phyloP scores from a whole-genome alignment of 371 early-diverging fungal species.

The Mucor circinelloides region DNA sequence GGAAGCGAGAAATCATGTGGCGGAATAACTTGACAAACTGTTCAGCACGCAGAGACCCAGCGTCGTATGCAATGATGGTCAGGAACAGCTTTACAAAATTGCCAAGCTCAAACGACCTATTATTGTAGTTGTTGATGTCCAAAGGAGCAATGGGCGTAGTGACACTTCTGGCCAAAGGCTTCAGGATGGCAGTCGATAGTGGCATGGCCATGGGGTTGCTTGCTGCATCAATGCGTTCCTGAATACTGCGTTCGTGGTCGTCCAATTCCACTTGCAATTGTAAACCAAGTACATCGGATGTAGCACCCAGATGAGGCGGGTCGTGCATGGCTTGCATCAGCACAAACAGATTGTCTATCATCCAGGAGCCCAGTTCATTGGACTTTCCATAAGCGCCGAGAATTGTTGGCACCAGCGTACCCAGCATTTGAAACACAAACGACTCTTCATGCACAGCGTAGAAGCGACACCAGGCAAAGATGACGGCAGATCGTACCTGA shows the following conservation, averaged over 20 bases:
- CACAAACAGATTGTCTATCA: slow-evolving; percentile 46
- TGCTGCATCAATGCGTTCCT: slow-evolving; percentile 47
- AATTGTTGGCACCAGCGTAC: slow-evolving; percentile 60
- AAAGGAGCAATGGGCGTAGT: slow-evolving; percentile 43
- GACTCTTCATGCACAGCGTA: slow-evolving; percentile 69
- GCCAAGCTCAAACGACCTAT: slow-evolving; percentile 50
- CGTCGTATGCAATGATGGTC: slow-evolving; percentile 70
- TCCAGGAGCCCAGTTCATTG: slow-evolving; percentile 39
- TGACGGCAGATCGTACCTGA: slow-evolving; percentile 56
- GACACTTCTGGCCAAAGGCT: slow-evolving; percentile 40
- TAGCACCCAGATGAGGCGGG: slow-evolving; percentile 44
- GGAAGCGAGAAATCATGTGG: slow-evolving; percentile 49
- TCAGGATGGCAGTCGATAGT: slow-evolving; percentile 40
- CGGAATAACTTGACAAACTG: slow-evolving; percentile 64
- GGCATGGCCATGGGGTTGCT: slow-evolving; percentile 47
- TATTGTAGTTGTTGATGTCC: slow-evolving; percentile 31
- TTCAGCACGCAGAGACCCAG: slow-evolving; percentile 65
- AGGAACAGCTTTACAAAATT: slow-evolving; percentile 65
- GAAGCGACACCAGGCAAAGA: slow-evolving; percentile 63
- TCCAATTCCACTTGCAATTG: slow-evolving; percentile 54
- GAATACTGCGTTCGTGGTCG: slow-evolving; percentile 48
- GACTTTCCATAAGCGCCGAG: slow-evolving; percentile 46
- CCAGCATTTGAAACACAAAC: slow-evolving; percentile 71
- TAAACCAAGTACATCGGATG: slow-evolving; percentile 48
- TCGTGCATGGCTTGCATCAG: slow-evolving; percentile 52